Evolutionary conservation across 1,139 yeast species (phyloP), one percentile per base, ranked within the genome.

Genomic region (Ogataea hybrid): DNA sequence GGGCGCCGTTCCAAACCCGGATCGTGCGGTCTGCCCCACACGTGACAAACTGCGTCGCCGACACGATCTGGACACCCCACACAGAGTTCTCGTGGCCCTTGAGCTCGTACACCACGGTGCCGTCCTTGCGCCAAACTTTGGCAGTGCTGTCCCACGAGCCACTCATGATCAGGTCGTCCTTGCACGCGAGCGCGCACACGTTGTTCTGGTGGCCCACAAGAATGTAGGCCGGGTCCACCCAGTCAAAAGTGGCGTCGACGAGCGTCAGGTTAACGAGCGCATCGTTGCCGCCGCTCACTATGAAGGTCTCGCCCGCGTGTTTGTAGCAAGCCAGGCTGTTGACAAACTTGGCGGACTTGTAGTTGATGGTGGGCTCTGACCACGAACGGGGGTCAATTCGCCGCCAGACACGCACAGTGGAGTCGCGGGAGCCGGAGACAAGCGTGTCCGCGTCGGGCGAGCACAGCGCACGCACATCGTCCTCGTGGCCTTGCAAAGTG

Each of bases 121-220:
- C 59, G 8, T 71, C 68, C 30, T 71, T 58, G 25, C 76, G 70
- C 97, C 97, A 89, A 4, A 89, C 84, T 41, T 75, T 81, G 4
- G 95, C 95, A 5, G 95, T 83, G 27, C 77, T 68, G 62, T 94
- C 99, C 98, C 98, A 94, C 28, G 95, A 84, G 1, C 95, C 84
- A 39, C 95, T 84, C 7, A 84, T 72, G 29, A 88, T 64, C 39
- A 72, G 60, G 4, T 65, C 70, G 23, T 66, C 68, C 4, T 32
- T 25, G n/a, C 67, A 52, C 44, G 71, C 70, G 35, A 92, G 67
- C 1, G 85, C 67, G 57, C 96, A 88, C 2, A 94, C 85, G 59
- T 94, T 94, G 8, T 78, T 73, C 22, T 71, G 70, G 62, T 94
- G 98, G 6, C 97, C 97, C 27, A 81, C 62, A 38, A 82, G 57